A percentile compares a stretch with the other conserved stretches of the same genome.
Evolutionary conservation across 306 rosid genomes (phyloP).

Genomic region (Benincasa hispida): DNA sequence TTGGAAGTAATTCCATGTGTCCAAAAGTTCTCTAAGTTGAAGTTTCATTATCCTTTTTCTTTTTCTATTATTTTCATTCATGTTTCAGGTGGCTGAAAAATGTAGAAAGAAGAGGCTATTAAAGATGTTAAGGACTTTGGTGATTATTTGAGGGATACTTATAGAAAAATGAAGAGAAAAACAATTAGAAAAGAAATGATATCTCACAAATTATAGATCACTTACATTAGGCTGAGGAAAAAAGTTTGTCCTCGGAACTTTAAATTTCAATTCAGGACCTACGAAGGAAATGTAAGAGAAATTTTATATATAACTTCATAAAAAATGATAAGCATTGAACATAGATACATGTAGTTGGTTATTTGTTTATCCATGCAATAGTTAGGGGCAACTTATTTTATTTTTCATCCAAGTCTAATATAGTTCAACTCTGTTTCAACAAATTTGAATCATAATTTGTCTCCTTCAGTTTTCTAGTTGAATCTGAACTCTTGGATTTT

Average conservation of each 20-base stretch:
- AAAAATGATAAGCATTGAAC: not conserved
- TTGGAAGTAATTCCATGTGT: not conserved
- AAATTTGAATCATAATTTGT: not conserved
- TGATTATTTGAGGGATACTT: not conserved
- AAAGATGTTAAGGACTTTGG: not conserved
- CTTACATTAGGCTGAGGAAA: constrained; percentile 94
- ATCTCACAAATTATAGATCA: constrained; percentile 9
- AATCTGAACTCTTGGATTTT: not conserved
- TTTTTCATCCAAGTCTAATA: not conserved
- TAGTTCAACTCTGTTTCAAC: not conserved
- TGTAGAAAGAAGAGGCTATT: not conserved
- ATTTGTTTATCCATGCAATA: not conserved
- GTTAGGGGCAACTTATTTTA: not conserved
- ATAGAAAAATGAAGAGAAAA: not conserved
- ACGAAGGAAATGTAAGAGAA: constrained; percentile 17
- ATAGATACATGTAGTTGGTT: not conserved
- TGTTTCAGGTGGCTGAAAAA: not conserved
- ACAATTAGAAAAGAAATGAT: not conserved
- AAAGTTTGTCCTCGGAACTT: constrained; percentile 61
- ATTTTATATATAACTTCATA: not conserved
- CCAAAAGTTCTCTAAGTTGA: not conserved
- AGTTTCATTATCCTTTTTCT: not conserved
- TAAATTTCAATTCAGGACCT: constrained; percentile 67
- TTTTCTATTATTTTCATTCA: not conserved
- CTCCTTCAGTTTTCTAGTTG: not conserved